These are phyloP conservation scores for Cladosporium sphaerospermum DNA, from an alignment of 2,329 filamentous ascomycete genomes.

Conservation along the genomic window DNA sequence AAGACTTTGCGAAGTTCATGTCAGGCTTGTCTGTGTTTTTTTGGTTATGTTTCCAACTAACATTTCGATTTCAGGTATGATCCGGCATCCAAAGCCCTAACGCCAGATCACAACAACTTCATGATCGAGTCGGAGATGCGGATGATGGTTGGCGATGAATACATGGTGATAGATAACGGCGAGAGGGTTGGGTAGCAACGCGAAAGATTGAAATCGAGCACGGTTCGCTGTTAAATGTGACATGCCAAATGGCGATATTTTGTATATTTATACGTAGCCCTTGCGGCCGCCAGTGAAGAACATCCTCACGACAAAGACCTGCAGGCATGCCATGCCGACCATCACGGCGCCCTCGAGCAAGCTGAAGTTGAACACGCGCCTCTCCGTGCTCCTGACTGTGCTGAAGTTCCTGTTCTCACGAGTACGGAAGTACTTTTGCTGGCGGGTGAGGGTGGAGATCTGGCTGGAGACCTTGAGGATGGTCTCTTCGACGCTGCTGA, in stretches of 20 bases:
- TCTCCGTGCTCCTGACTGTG: constrained; percentile 93
- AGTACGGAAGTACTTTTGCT: constrained; percentile 99
- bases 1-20: constrained; percentile 41
- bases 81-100: constrained; percentile 37
- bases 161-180: constrained; percentile 26
- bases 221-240: neutral
- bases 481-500: constrained; percentile 80
- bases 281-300: constrained; percentile 90
- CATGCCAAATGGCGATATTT: neutral
- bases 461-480: constrained; percentile 92
- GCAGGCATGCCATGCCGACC: constrained; percentile 87
- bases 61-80: constrained; percentile 28
- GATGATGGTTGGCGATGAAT: constrained; percentile 44
- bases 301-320: constrained; percentile 96
- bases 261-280: constrained; percentile 36
- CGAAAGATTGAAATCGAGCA: constrained; percentile 26
- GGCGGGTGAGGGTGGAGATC: constrained; percentile 87
- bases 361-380: constrained; percentile 94
- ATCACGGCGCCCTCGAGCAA: constrained; percentile 88
- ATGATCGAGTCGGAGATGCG: constrained; percentile 33
- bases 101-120: constrained; percentile 31
- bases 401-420: constrained; percentile 98
- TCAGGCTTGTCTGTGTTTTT: neutral
- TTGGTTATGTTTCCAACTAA: neutral
- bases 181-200: constrained; percentile 38